Conservation (phyloP, 495 filamentous ascomycete genomes). For the Venustampulla echinocandica region DNA sequence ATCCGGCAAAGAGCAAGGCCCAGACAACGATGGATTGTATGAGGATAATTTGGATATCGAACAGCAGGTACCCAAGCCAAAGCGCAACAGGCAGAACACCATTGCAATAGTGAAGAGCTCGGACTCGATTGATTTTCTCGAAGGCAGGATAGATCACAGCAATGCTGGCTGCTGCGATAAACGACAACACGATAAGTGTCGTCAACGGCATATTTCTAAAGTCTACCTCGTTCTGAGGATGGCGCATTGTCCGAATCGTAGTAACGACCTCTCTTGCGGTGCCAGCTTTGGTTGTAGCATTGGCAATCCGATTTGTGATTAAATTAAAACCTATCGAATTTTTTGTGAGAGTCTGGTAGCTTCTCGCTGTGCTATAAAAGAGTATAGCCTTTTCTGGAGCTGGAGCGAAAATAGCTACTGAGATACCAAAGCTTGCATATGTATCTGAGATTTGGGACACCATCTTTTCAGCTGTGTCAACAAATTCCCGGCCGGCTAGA, state of each 20-base stretch:
- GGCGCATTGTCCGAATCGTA: slow-evolving; percentile 3
- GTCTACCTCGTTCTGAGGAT: slow-evolving; percentile 1
- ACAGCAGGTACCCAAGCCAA: slow-evolving; percentile 17
- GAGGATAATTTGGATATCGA: slow-evolving; percentile 19
- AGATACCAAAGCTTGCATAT: neutral
- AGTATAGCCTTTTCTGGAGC: slow-evolving; percentile 10
- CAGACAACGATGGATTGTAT: slow-evolving; percentile 17
- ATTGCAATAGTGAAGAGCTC: slow-evolving; percentile 20
- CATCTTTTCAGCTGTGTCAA: slow-evolving; percentile 1
- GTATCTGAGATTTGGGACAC: slow-evolving; percentile 1
- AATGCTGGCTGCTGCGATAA: slow-evolving; percentile 10
- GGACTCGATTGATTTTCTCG: slow-evolving; percentile 16
- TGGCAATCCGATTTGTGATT: slow-evolving; percentile 15
- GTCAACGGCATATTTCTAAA: slow-evolving; percentile 8
- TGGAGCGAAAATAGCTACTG: slow-evolving; percentile 14
- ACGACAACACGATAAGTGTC: slow-evolving; percentile 10
- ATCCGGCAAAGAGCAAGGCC: slow-evolving; percentile 13
- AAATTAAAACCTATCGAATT: slow-evolving; percentile 4
- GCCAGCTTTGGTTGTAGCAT: slow-evolving; percentile 5
- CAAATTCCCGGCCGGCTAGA: slow-evolving; percentile 7
- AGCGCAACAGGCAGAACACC: slow-evolving; percentile 18
- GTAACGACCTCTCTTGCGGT: neutral
- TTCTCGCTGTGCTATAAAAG: slow-evolving; percentile 4
- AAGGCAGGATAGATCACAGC: slow-evolving; percentile 18
- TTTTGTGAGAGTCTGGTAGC: neutral